A percentile compares a stretch with the other conserved stretches of the same genome.
Evolutionary conservation across 306 rosid species (phyloP).

Genomic region (Albizia julibrissin): DNA sequence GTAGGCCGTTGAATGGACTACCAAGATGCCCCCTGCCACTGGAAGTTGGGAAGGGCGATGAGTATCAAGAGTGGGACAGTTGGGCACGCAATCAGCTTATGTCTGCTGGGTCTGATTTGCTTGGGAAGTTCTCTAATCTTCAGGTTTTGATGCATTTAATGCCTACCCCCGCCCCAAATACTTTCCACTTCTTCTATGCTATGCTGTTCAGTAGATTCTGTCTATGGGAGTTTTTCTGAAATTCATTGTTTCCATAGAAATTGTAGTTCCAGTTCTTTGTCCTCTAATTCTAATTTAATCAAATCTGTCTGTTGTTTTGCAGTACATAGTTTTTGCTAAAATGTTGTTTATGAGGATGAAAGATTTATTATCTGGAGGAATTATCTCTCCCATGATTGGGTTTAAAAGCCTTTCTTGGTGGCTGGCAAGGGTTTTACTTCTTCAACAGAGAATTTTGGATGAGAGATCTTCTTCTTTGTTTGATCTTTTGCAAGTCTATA

Average conservation of each 20-base stretch:
- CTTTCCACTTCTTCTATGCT: neutral
- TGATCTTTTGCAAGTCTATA: constrained; percentile 71
- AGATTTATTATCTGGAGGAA: constrained; percentile 58
- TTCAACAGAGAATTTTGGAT: constrained; percentile 80
- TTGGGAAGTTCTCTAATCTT: constrained; percentile 76
- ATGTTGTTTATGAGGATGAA: constrained; percentile 65
- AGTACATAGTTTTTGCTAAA: constrained; percentile 92
- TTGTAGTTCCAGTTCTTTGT: neutral
- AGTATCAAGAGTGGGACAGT: constrained; percentile 60
- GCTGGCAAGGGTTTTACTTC: constrained; percentile 73
- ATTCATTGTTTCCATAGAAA: neutral
- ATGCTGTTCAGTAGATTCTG: neutral
- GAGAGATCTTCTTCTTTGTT: constrained; percentile 79
- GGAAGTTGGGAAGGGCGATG: constrained; percentile 36
- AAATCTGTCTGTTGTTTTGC: constrained; percentile 32
- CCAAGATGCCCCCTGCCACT: constrained; percentile 67
- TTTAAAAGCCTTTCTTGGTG: constrained; percentile 81
- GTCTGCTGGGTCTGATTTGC: constrained; percentile 90
- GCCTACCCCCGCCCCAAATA: neutral
- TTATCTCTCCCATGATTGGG: constrained; percentile 37
- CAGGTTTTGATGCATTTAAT: constrained; percentile 56
- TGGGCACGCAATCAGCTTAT: constrained; percentile 93
- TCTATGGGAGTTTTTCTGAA: neutral
- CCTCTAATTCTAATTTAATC: neutral
- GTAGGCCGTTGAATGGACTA: constrained; percentile 67